Evolutionary conservation across 441 rosid genomes (phyloP), one percentile per base, ranked within the genome.

Genomic region (Syzygium malaccense): DNA sequence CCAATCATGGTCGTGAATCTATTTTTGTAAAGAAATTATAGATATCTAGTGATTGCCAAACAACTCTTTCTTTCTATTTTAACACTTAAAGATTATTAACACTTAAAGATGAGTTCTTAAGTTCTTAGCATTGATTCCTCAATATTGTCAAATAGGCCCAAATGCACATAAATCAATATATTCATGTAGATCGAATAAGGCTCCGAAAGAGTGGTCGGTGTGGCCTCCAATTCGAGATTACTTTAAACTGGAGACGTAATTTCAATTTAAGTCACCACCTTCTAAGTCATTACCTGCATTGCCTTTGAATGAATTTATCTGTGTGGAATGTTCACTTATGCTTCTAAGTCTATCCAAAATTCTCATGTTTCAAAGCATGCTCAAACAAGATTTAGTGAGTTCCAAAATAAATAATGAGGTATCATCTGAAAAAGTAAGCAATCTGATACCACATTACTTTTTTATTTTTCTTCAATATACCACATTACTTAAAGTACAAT

Each of bases 131-230:
- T 3, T 11, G 14, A 57, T 57, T 25, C 25, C 62, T 57, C 62
- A 57, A 57, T 4, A 57, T 57, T 57, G 3, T 57, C 62, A 4
- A 57, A 57, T 57, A 10, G 62, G n/a, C 5, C n/a, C 9, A 57
- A 57, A 57, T 57, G 62, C n/a, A 0, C n/a, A 57, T 57, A 23
- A 25, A 25, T 57, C 62, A 57, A 57, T 57, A 57, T 5, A 58
- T 58, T 58, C 6, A 25, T 26, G 30, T 58, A 58, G 11, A 11
- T 58, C 5, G n/a, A 58, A 4, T 4, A 25, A 58, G 62, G 7
- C 30, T 9, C 14, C 11, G 11, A 12, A 25, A 1, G 14, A 57
- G n/a, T 25, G 0, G n/a, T 57, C 3, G 2, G 1, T 11, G 0
- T 0, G n/a, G n/a, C 3, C 62, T 57, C 62, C n/a, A 25, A 57